These are phyloP conservation scores for Amanita exitialis DNA, from an alignment of 768 basidiomycete species.

Conservation along the genomic window DNA sequence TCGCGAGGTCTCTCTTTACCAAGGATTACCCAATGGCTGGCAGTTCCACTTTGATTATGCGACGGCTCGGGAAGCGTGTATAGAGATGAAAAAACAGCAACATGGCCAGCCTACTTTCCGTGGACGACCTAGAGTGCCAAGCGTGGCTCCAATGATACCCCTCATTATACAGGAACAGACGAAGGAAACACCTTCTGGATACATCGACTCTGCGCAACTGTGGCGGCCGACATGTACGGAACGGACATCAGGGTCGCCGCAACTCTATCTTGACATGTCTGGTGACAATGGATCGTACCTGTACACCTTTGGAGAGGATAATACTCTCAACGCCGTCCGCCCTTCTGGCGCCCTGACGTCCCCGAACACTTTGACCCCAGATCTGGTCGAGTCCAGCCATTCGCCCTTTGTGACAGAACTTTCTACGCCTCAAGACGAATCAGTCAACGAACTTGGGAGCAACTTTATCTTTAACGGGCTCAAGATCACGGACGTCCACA, in stretches of 20 bases:
- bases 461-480: background rate
- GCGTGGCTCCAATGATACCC: slow-evolving; percentile 23
- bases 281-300: background rate
- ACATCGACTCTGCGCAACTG: background rate
- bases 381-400: background rate
- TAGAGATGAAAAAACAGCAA: slow-evolving; percentile 18
- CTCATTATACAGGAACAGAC: background rate
- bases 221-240: background rate
- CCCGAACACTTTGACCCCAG: background rate
- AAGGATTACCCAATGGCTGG: slow-evolving; percentile 39
- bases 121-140: slow-evolving; percentile 28
- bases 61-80: slow-evolving; percentile 25
- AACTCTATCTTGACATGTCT: background rate
- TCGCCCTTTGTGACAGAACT: background rate
- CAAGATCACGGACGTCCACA: background rate
- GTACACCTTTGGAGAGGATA: background rate
- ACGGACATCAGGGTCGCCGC: background rate
- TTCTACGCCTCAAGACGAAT: slow-evolving; percentile 3
- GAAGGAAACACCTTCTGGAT: background rate
- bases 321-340: background rate
- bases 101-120: background rate
- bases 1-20: slow-evolving; percentile 36
- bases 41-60: slow-evolving; percentile 28
- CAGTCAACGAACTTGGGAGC: background rate
- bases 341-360: background rate